These are phyloP conservation scores for Colletotrichum sublineola DNA, from an alignment of 2,329 filamentous ascomycete species.

Conservation along the genomic window DNA sequence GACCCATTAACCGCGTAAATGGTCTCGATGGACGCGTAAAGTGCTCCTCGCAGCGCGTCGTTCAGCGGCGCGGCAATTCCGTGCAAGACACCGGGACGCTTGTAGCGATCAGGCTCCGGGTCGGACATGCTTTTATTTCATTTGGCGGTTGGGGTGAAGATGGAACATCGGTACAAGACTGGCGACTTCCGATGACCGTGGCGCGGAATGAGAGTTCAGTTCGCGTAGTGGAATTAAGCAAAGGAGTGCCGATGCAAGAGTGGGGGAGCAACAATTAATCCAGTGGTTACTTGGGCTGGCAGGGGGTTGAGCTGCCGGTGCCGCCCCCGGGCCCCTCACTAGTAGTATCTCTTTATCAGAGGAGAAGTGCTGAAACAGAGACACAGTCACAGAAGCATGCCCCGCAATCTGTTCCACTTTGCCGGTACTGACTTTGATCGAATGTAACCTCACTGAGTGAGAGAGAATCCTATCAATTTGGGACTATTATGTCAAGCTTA, in stretches of 20 bases:
- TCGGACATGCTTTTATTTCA: constrained; percentile 26
- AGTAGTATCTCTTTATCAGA: too few species aligned
- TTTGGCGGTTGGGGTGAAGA: not conserved
- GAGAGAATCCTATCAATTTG: not conserved
- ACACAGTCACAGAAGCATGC: not conserved
- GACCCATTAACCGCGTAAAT: constrained; percentile 31
- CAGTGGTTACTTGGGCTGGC: not conserved
- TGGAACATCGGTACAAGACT: not conserved
- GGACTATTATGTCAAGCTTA: too few species aligned
- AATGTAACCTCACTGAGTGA: constrained; percentile 2
- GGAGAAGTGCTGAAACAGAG: not conserved
- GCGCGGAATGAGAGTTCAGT: not conserved
- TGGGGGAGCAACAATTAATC: not conserved
- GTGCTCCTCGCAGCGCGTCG: constrained; percentile 16
- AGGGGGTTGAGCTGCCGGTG: not conserved
- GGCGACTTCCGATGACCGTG: not conserved
- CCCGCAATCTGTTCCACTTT: constrained; percentile 33
- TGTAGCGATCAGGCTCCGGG: constrained; percentile 17
- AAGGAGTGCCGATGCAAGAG: constrained; percentile 1
- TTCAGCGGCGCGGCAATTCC: constrained; percentile 23
- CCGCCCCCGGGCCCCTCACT: not conserved
- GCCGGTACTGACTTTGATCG: constrained; percentile 18
- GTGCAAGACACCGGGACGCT: constrained; percentile 22
- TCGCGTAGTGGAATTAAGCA: not conserved
- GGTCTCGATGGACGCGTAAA: constrained; percentile 30